phyloP scores from a whole-genome alignment of 768 basidiomycete genomes.

The Russula sp. region DNA sequence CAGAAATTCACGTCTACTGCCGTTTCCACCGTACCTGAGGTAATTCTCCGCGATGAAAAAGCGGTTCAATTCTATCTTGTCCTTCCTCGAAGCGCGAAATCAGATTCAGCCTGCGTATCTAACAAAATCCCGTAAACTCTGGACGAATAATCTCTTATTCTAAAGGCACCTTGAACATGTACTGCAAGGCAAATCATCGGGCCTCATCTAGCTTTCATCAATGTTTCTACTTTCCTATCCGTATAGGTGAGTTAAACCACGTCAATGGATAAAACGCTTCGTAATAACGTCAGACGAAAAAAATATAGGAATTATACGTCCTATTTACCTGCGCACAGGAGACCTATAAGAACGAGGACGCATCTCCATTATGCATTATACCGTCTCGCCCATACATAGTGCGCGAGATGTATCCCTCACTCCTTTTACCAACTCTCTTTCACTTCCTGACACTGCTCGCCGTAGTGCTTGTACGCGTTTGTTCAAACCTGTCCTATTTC shows the following conservation, averaged over 20 bases:
- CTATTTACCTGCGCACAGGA: neutral
- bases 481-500: neutral
- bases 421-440: constrained; percentile 8
- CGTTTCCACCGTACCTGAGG: constrained; percentile 22
- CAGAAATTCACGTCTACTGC: neutral
- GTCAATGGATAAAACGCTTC: neutral
- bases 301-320: constrained; percentile 2
- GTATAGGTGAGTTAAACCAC: neutral
- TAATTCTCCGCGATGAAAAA: neutral
- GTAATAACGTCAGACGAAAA: constrained; percentile 3
- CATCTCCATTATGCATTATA: neutral
- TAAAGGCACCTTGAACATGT: neutral
- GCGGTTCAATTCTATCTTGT: neutral
- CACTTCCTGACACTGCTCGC: constrained; percentile 3
- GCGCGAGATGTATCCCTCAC: constrained; percentile 17
- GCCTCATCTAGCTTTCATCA: neutral
- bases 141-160: constrained; percentile 8
- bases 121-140: constrained; percentile 1
- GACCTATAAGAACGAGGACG: constrained; percentile 17
- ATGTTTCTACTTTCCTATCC: constrained; percentile 2
- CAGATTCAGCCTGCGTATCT: neutral
- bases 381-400: constrained; percentile 9
- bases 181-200: constrained; percentile 9
- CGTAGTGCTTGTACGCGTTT: constrained; percentile 8
- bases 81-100: constrained; percentile 12